Base-by-base conservation (phyloP, 495 filamentous ascomycete species). In the Tricharina praecox region DNA sequence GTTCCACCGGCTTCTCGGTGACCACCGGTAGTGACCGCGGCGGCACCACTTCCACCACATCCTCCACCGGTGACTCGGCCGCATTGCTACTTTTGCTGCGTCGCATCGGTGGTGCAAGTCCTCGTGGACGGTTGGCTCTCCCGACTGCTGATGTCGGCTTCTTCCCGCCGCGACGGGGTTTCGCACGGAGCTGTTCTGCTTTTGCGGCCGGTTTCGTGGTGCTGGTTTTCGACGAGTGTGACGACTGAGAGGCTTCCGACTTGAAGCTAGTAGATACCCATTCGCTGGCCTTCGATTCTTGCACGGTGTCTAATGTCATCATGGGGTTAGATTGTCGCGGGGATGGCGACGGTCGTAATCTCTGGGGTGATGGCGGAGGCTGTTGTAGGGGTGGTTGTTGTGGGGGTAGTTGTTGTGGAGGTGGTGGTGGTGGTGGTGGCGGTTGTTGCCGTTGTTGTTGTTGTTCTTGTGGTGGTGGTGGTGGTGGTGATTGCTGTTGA, bases 1-100 rank as follows among this genome's bases (percentile, higher is more conserved):
- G 28, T 23, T 34, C 39, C 7, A 28, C 19, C 39, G 40, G 16
- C 24, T 50, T 37, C 47, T 41, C 47, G 18, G 23, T 11, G 35
- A 42, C 47, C 23, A 49, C 35, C 18, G 37, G 37, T n/a, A 26
- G 40, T 10, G 23, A 24, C 26, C 11, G 9, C 7, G 40, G 40
- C 40, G 21, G 13, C 23, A 9, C 24, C 11, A 25, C n/a, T 10
- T 15, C 40, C 11, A 25, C 40, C 8, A 43, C 23, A 13, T 43
- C 40, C 9, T 9, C 25, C 21, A 26, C 20, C 5, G 18, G 15
- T 7, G 25, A 21, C 10, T 19, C 28, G 16, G 46, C 23, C 20
- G 20, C 23, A 11, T 19, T 43, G 26, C 26, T 43, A 11, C 32
- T 48, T 37, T 43, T 43, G 44, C 25, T 33, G 25, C 28, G 30